These are phyloP conservation scores for Xylariaceae sp. DNA, from an alignment of 2,329 filamentous ascomycete genomes.

Conservation along the genomic window DNA sequence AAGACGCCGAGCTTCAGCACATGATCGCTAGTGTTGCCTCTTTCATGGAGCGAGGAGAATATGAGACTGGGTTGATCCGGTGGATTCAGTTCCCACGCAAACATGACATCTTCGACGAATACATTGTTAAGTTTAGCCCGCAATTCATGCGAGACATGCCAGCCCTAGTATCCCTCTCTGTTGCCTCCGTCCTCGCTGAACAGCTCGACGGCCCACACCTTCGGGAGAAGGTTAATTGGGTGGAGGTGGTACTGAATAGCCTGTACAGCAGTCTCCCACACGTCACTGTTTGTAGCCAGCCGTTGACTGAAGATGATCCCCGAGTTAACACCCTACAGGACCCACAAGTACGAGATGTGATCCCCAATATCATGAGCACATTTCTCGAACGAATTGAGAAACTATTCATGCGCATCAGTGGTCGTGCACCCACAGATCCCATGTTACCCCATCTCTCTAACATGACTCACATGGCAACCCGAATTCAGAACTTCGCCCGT, in stretches of 20 bases:
- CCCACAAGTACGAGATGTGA: constrained; percentile 59
- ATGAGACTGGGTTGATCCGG: constrained; percentile 67
- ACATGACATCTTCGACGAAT: constrained; percentile 66
- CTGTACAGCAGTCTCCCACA: constrained; percentile 55
- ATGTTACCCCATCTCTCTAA: constrained; percentile 54
- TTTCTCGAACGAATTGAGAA: constrained; percentile 59
- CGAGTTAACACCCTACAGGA: constrained; percentile 50
- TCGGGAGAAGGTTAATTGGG: constrained; percentile 63
- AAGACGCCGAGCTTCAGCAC: constrained; percentile 61
- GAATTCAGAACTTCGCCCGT: constrained; percentile 34
- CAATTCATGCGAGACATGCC: constrained; percentile 62
- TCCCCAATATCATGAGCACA: constrained; percentile 62
- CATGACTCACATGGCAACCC: constrained; percentile 46
- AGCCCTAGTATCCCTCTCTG: constrained; percentile 66
- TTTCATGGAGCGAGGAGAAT: constrained; percentile 65
- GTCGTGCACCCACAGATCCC: constrained; percentile 53
- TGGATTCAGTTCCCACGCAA: constrained; percentile 70
- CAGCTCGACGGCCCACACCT: constrained; percentile 60
- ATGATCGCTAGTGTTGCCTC: constrained; percentile 65
- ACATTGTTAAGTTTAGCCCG: constrained; percentile 57
- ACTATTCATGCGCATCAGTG: constrained; percentile 57
- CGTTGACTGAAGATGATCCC: constrained; percentile 21
- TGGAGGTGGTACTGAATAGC: constrained; percentile 63
- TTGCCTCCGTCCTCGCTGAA: constrained; percentile 68
- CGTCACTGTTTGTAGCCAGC: constrained; percentile 53